Percentiles rank a stretch among this genome's conserved stretches.
These are phyloP conservation scores for Apiospora hydei DNA, from an alignment of 2,329 filamentous ascomycete species.

Conservation along the genomic window DNA sequence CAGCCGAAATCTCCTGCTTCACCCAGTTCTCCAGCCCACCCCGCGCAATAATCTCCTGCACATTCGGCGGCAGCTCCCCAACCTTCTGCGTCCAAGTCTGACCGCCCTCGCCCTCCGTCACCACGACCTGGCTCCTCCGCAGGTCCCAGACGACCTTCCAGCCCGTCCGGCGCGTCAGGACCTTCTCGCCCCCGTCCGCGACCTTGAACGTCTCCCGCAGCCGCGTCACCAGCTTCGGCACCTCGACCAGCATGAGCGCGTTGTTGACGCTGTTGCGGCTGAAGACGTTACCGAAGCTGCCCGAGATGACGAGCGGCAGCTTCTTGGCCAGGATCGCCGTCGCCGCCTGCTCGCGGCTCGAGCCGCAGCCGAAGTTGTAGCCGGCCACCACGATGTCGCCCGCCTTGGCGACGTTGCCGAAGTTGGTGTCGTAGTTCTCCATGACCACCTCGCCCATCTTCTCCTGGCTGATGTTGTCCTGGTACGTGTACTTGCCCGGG, in stretches of 20 bases:
- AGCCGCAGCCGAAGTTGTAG: conserved; percentile 89
- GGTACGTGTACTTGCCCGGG: conserved; percentile 90
- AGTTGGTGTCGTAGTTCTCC: conserved; percentile 87
- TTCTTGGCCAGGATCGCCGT: conserved; percentile 84
- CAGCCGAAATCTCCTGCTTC: conserved; percentile 66
- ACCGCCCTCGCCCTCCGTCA: conserved; percentile 74
- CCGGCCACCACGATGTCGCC: conserved; percentile 86
- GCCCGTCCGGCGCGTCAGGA: conserved; percentile 75
- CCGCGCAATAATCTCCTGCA: conserved; percentile 82
- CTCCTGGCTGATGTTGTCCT: conserved; percentile 78
- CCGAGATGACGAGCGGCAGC: conserved; percentile 81
- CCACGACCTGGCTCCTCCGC: conserved; percentile 70
- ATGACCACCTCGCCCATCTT: conserved; percentile 91
- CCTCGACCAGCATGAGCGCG: conserved; percentile 74
- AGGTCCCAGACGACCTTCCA: conserved; percentile 89
- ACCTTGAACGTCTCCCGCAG: conserved; percentile 67
- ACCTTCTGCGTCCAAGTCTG: conserved; percentile 80
- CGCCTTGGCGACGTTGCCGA: conserved; percentile 66
- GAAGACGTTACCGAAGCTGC: conserved; percentile 87
- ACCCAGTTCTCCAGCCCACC: conserved; percentile 87
- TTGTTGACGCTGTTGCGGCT: conserved; percentile 82
- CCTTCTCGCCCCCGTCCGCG: conserved; percentile 58
- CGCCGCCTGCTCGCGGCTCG: conserved; percentile 84
- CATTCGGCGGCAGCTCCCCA: conserved; percentile 82
- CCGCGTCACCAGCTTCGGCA: conserved; percentile 70